These are phyloP conservation scores for Paxillus involutus DNA, from an alignment of 768 basidiomycete genomes.

Conservation along the genomic window DNA sequence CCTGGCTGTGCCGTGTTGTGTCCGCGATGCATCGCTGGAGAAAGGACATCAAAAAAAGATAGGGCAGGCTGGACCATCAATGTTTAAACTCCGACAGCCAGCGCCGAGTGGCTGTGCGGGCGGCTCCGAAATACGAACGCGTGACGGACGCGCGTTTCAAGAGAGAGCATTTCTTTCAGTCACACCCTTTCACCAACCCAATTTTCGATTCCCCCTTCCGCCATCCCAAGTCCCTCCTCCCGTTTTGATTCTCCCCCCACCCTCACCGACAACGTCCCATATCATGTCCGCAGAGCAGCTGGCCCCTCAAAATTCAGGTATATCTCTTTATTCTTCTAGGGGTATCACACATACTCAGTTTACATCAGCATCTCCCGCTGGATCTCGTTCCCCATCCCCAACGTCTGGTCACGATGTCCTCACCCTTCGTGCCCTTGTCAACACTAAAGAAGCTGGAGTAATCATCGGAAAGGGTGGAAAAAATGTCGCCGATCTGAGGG, in stretches of 20 bases:
- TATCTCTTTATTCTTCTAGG: constrained; percentile 18
- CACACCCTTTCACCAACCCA: constrained; percentile 17
- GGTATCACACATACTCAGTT: constrained; percentile 5
- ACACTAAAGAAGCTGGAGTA: constrained; percentile 95
- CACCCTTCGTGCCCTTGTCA: constrained; percentile 92
- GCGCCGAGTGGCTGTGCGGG: constrained; percentile 30
- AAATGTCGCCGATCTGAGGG: constrained; percentile 96
- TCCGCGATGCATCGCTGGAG: constrained; percentile 3
- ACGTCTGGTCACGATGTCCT: constrained; percentile 64
- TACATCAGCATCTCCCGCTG: constrained; percentile 51
- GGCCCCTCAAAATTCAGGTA: constrained; percentile 56
- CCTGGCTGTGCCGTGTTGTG: constrained; percentile 2
- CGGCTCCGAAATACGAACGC: constrained; percentile 11
- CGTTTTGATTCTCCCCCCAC: constrained; percentile 22
- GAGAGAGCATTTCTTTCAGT: constrained; percentile 10
- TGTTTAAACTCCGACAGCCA: no score
- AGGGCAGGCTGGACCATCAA: no score
- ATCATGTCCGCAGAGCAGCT: constrained; percentile 68
- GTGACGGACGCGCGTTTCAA: constrained; percentile 24
- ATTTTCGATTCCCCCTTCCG: constrained; percentile 5
- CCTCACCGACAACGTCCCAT: constrained; percentile 30
- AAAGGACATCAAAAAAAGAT: background rate
- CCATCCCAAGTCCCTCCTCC: constrained; percentile 1
- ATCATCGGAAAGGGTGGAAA: constrained; percentile 97
- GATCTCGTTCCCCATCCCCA: constrained; percentile 77